Base-by-base conservation (phyloP, 345 rosid genomes). In the Citrus reticulata region DNA sequence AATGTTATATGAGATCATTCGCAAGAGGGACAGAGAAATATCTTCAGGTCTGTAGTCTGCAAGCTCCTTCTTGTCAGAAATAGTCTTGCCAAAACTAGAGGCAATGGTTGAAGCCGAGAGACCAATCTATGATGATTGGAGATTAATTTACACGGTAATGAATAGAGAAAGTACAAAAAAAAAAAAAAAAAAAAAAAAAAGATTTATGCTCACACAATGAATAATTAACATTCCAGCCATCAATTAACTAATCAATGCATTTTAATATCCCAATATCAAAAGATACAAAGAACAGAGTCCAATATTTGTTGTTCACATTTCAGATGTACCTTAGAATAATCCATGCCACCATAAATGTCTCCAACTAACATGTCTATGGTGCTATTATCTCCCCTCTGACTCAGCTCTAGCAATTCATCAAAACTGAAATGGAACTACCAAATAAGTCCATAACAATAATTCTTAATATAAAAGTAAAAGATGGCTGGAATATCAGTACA, bases 71-170 rank as follows among this genome's bases (percentile, higher is more conserved):
- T 88, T 93, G 58, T 93, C 98, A 80, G 99, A 92, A 42, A 94
- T 94, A 16, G 97, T 83, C 89, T 97, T 97, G 79, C 99, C 99
- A 83, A 97, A 97, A 85, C 98, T 97, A 75, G 99, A 97, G 68
- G 99, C 98, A 74, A 94, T 97, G 37, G 98, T 94, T 83, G 99
- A 92, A 74, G 99, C 98, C 78, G 99, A 94, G 70, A 97, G 97
- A 79, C 94, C 98, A 84, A 95, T 95, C 98, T 95, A 85, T 30
- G 39, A 74, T 17, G 35, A 70, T 57, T 54, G 19, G 75, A 64
- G 65, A 70, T 77, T 32, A 62, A 9, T 14, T 5, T 54, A 24
- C 30, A 79, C 11, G n/a, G 24, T 14, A 63, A 63, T 7, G 70
- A 74, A 37, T 32, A 49, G 30, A 70, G 32, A 65, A 59, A 24